Conservation (phyloP, 2,329 filamentous ascomycete genomes). For the Epichloe elymi region DNA sequence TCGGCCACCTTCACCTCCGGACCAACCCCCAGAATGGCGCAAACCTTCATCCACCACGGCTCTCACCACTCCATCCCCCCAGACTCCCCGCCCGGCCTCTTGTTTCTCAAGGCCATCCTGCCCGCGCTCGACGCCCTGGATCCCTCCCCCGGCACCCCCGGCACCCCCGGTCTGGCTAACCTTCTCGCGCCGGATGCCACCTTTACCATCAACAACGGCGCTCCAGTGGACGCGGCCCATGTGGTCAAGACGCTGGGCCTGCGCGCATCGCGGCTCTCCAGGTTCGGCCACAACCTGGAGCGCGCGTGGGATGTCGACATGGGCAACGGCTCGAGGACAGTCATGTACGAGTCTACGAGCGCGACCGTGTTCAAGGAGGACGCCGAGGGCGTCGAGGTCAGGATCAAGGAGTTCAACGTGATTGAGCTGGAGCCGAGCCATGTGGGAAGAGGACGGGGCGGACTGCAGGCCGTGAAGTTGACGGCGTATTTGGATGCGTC, state of each 20-base stretch:
- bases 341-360: conserved; percentile 1
- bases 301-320: conserved; percentile 1
- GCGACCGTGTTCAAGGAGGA: conserved; percentile 1
- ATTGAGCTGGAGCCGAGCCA: background rate
- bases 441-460: background rate
- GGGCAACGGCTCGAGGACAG: conserved; percentile 1
- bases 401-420: conserved; percentile 2
- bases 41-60: background rate
- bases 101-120: conserved; percentile 7
- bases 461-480: background rate
- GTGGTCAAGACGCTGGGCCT: conserved; percentile 3
- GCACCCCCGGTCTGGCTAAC: background rate
- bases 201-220: conserved; percentile 7
- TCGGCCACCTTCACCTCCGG: too few relatives aligned
- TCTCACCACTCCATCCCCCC: background rate
- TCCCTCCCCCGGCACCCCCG: conserved; percentile 5
- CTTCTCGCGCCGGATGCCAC: conserved; percentile 6
- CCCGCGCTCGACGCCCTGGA: conserved; percentile 8
- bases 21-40: background rate
- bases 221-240: conserved; percentile 1
- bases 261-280: background rate
- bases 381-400: background rate
- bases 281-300: background rate
- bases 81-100: conserved; percentile 5
- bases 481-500: conserved; percentile 1